Base-by-base conservation (phyloP, 2,329 filamentous ascomycete genomes). In the Falciphora oryzae region DNA sequence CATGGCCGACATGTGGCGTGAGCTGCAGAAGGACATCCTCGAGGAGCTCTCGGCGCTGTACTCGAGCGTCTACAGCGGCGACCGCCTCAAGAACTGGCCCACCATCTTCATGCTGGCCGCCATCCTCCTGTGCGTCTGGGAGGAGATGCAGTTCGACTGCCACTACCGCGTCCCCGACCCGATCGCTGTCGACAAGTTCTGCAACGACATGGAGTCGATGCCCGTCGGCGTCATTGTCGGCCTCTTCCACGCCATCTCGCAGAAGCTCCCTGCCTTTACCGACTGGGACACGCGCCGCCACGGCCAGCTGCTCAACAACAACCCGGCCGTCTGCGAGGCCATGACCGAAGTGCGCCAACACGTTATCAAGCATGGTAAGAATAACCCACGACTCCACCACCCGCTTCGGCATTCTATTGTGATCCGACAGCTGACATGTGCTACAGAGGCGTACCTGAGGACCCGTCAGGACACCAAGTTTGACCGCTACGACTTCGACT, bases 111-210 rank as follows among this genome's bases (percentile, higher is more conserved):
- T 98, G 86, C 84, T 97, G 65, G 94, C 93, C 13, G 93, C 92
- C 5, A 95, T 98, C 68, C 86, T 98, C 44, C 84, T 98, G 61
- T 92, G 92, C 14, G 92, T 98, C 27, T 98, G 94, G 94, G 94
- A 98, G 77, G 90, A 97, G 83, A 97, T 98, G 88, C 93, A 98
- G 77, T 98, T 97, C 74, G 94, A 98, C 79, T 96, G 91, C 83
- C 92, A 97, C 79, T 98, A 97, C 83, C 90, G 94, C 63, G 89
- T 96, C 4, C 92, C 91, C 5, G 93, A 97, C 75, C 85, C 90
- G 64, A 83, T 85, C 62, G 90, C 90, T 6, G 93, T 97, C 67
- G 88, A 94, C 73, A 97, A 96, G 80, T 98, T 98, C 83, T 97
- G 93, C 82, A 86, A 82, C 65, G 94, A 98, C 74, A 98, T 98